phyloP scores from a whole-genome alignment of 768 basidiomycete species.

The Xerocomellus chrysenteron region DNA sequence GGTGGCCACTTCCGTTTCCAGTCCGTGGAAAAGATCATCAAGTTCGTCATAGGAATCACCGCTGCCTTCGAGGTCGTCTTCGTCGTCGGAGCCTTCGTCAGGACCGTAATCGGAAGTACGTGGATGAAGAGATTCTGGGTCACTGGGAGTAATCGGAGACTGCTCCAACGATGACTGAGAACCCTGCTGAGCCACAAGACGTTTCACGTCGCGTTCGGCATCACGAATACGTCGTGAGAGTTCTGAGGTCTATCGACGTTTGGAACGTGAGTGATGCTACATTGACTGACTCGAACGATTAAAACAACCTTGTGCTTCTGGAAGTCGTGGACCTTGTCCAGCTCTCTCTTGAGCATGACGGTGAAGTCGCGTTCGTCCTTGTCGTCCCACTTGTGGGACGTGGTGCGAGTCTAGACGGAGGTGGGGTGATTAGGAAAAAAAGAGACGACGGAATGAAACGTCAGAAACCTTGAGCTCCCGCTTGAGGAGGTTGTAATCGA shows the following conservation, averaged over 20 bases:
- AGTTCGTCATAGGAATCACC: conserved; percentile 68
- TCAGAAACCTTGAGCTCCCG: conserved; percentile 77
- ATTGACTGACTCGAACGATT: background rate
- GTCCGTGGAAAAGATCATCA: conserved; percentile 80
- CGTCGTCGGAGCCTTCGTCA: conserved; percentile 70
- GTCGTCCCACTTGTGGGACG: conserved; percentile 63
- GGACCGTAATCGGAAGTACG: conserved; percentile 45
- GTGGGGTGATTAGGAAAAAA: background rate
- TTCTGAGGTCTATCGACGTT: conserved; percentile 62
- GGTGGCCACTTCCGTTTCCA: conserved; percentile 93
- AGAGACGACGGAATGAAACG: background rate
- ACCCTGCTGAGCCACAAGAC: conserved; percentile 63
- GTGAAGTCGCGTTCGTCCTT: conserved; percentile 84
- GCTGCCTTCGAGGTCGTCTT: conserved; percentile 44
- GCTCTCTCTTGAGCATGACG: conserved; percentile 72
- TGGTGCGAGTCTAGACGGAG: conserved; percentile 46
- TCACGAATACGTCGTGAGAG: conserved; percentile 77
- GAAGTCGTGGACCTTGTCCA: conserved; percentile 93
- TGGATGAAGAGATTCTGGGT: conserved; percentile 56
- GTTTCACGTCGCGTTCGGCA: conserved; percentile 78
- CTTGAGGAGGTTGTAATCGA: conserved; percentile 88
- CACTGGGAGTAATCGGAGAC: conserved; percentile 32
- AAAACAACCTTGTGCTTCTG: conserved; percentile 77
- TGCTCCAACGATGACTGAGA: conserved; percentile 23
- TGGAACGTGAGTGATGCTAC: background rate